Evolutionary conservation across 2,329 filamentous ascomycete genomes (phyloP), one percentile per base, ranked within the genome.

Genomic region (Chrysoporthe puriensis): DNA sequence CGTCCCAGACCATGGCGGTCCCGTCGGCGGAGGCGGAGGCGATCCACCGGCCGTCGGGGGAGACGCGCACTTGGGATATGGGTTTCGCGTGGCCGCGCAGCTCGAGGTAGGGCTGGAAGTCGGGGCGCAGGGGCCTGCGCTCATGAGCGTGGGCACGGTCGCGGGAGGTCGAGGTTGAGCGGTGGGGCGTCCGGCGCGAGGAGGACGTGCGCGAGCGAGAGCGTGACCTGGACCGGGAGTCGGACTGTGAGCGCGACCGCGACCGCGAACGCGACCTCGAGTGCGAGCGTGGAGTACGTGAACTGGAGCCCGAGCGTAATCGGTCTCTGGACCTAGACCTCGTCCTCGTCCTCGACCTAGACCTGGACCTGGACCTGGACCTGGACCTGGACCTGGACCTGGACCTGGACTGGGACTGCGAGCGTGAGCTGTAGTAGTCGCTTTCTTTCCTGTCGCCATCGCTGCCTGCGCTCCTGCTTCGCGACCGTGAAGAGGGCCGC

Each of bases 1-100:
- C 89, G 76, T 94, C 89, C 94, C 96, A 99, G 68, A 98, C 90
- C 79, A 96, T 97, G 76, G 97, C 87, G 8, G 93, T 96, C 65
- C 88, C 91, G 80, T 99, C 96, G 26, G 95, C 93, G 44, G 93
- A 97, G 63, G 91, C 91, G 70, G 91, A 96, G 26, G 96, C 96
- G 72, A 99, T 92, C 88, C 92, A 96, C 43, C 87, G 86, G 5
- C 94, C 93, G 79, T 97, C 91, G 0, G 95, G 96, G 1, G 94
- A 97, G 79, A 97, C 96, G 73, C 92, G 91, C 61, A 97, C 93
- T 64, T 93, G 90, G 2, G 94, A 91, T 1, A 98, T 88, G 32
- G 92, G 90, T 69, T 90, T 89, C 62, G 87, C 85, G 80, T 98
- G 95, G 2, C 94, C 94, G 69, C 85, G 86, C 26, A 97, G 85